Base-by-base conservation (phyloP, 2,329 filamentous ascomycete species). In the Dothistroma septosporum region DNA sequence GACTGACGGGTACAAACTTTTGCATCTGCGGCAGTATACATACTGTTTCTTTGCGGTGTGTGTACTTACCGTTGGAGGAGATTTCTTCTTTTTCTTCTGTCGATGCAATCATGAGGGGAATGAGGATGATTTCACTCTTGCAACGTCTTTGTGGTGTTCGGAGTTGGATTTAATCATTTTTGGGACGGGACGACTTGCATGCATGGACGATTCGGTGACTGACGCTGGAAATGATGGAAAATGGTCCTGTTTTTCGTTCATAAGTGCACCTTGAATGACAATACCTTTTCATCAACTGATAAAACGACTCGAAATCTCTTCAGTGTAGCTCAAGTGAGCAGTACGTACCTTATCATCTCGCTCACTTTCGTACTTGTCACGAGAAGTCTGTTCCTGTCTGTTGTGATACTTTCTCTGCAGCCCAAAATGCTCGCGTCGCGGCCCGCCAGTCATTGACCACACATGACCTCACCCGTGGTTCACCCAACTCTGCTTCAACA, bases 11-110 rank as follows among this genome's bases (percentile, higher is more conserved):
- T 19, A 16, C 41, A 44, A 44, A 44, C 16, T 19, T n/a, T 16
- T 41, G 53, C 58, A 53, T 53, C 58, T 56, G 58, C 50, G 46
- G 48, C 54, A 59, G 49, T 53, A 60, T 52, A 60, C 53, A 56
- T 60, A 60, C 53, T 19, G 46, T 55, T 60, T 60, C 44, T 53
- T 52, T 56, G 47, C 6, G 50, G 24, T 33, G 24, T 52, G 28
- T 35, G 22, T 31, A 32, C 31, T 21, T 53, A n/a, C n/a, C 31
- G 22, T 14, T 53, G 50, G 28, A 19, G 22, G 33, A 21, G 28
- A 16, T 31, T 22, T 47, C 33, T 59, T 56, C 24, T 52, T 60
- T 19, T 37, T 49, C 19, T 41, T 49, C 46, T 56, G 41, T 55
- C 31, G 21, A 55, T 60, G 58, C 53, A 32, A 53, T 60, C 52